These are phyloP conservation scores for Mycena rebaudengoi DNA, from an alignment of 768 basidiomycete genomes.

Conservation along the genomic window DNA sequence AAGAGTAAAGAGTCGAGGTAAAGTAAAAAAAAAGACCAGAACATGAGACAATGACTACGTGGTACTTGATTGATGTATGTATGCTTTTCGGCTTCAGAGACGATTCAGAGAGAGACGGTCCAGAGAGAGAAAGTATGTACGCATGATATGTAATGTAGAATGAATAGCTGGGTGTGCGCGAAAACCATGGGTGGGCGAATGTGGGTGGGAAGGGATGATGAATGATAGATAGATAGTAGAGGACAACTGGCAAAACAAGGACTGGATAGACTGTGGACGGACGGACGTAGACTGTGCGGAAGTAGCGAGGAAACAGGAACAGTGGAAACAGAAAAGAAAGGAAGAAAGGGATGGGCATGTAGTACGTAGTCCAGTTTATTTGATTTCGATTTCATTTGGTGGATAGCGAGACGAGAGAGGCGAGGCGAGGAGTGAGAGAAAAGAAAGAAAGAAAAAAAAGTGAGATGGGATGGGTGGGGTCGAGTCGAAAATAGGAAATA, in stretches of 20 bases:
- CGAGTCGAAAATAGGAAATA: no score
- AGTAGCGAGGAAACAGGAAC: conserved; percentile 19
- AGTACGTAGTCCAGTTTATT: not conserved
- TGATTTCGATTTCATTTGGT: conserved; percentile 4
- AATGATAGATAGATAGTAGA: conserved; percentile 4
- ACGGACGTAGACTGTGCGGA: conserved; percentile 24
- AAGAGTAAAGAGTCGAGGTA: no score
- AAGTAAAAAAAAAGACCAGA: conserved; percentile 21
- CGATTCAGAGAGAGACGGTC: conserved; percentile 4
- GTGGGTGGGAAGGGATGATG: not conserved
- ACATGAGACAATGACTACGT: conserved; percentile 23
- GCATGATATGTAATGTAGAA: no score
- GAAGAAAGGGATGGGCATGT: not conserved
- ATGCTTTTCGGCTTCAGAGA: conserved; percentile 2
- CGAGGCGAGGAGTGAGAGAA: conserved; percentile 6
- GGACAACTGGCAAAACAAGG: conserved; percentile 29
- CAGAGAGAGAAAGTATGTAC: conserved; percentile 9
- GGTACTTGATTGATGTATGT: no score
- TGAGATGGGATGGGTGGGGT: conserved; percentile 6
- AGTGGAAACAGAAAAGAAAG: not conserved
- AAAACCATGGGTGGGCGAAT: conserved; percentile 15
- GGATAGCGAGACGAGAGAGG: conserved; percentile 19
- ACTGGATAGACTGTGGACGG: conserved; percentile 24
- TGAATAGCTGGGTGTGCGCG: conserved; percentile 25
- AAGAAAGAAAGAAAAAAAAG: conserved; percentile 17